A percentile compares a stretch with the other conserved stretches of the same genome.
phyloP scores from a whole-genome alignment of 1,284 basidiomycete genomes.

The Malassezia pachydermatis region DNA sequence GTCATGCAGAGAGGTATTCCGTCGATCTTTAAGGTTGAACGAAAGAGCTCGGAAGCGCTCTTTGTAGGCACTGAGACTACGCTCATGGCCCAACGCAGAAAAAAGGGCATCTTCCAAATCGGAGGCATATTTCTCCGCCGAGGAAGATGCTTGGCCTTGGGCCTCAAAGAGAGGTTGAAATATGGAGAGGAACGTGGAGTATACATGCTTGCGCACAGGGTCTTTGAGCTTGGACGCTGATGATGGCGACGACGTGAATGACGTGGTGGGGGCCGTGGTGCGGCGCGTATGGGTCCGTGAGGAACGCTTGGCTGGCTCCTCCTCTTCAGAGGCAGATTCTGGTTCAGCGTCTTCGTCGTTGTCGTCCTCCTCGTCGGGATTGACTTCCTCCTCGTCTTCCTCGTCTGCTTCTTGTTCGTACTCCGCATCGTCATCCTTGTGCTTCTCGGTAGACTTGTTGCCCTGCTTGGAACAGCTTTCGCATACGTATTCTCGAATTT shows the following conservation, averaged over 20 bases:
- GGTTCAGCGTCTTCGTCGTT: slow-evolving; percentile 1
- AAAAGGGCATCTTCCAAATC: slow-evolving; percentile 14
- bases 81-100: background rate
- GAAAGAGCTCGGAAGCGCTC: slow-evolving; percentile 42
- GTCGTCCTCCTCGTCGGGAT: background rate
- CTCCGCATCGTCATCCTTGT: background rate
- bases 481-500: slow-evolving; percentile 37
- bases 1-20: slow-evolving; percentile 35
- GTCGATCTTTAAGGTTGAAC: slow-evolving; percentile 45
- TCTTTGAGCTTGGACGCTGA: background rate
- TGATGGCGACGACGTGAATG: background rate
- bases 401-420: slow-evolving; percentile 1
- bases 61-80: slow-evolving; percentile 25
- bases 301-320: background rate
- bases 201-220: slow-evolving; percentile 15
- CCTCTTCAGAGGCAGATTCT: background rate
- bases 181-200: slow-evolving; percentile 12
- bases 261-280: background rate
- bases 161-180: slow-evolving; percentile 6
- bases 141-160: background rate
- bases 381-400: background rate
- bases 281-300: background rate
- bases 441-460: background rate
- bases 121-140: background rate
- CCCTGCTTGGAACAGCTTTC: slow-evolving; percentile 18